Base-by-base conservation (phyloP, 768 basidiomycete species). In the Lepiota subincarnata region DNA sequence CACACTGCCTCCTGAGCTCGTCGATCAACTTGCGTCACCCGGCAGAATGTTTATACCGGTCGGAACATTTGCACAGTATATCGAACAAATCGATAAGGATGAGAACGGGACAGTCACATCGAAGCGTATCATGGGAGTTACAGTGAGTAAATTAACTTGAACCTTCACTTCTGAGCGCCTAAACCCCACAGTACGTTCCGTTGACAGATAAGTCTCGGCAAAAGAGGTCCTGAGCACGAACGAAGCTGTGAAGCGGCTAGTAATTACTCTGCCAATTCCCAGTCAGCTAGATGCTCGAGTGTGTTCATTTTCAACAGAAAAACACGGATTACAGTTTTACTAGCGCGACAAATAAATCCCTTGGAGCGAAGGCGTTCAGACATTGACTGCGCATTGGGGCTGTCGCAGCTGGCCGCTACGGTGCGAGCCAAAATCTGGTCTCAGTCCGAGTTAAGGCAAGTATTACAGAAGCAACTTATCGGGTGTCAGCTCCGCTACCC, bases 41-140 rank as follows among this genome's bases (percentile, higher is more conserved):
- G 89, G 89, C 13, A 73, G 84, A 48, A 92, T 98, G 87, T 95
- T 98, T 71, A 91, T 98, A 48, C 95, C 95, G 1, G 86, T 98
- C 12, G 95, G 94, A 2, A 76, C 72, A 1, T 61, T 68, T 12
- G 59, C 59, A 12, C 84, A 89, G 55, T 69, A 80, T 60, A 82
- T 97, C 49, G 74, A 82, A 61, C 83, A 89, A 57, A 72, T 96
- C 12, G 91, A 95, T 62, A 97, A 96, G 65, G 84, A 87, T 53
- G 73, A 55, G 31, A 55, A 83, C 0, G 95, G 94, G 0, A 73
- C 73, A 4, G 77, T 97, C 1, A 82, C 77, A 0, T 67, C 79
- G 68, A 80, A 73, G 54, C 70, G 78, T 50, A 70, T 96, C 1
- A 92, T 97, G 76, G 87, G 79, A 19, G 95, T 96, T n/a, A 73